Conservation (phyloP, 2,329 filamentous ascomycete genomes). For the Aspergillus jensenii region DNA sequence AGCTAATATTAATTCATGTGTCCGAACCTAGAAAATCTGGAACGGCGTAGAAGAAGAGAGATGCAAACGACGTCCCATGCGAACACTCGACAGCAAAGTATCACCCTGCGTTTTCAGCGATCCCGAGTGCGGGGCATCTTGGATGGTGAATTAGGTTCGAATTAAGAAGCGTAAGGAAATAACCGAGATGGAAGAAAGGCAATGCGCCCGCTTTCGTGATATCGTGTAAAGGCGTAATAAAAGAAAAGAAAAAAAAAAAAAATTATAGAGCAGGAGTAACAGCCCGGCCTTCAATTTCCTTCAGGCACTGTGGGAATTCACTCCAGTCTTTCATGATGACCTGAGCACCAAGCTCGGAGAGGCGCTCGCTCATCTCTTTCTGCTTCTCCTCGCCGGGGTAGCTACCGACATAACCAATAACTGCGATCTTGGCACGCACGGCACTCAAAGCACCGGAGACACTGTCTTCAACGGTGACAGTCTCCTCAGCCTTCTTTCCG, state of each 20-base stretch:
- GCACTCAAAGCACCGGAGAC: constrained; percentile 79
- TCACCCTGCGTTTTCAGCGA: background rate
- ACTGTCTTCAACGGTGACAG: constrained; percentile 83
- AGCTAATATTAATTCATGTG: constrained; percentile 16
- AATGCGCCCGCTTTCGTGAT: constrained; percentile 34
- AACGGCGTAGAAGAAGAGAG: constrained; percentile 2
- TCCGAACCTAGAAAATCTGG: constrained; percentile 6
- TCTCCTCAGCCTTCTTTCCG: constrained; percentile 69
- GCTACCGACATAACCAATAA: constrained; percentile 82
- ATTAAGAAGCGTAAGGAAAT: background rate
- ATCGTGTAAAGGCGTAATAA: constrained; percentile 21
- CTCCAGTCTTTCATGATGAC: constrained; percentile 57
- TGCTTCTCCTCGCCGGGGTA: constrained; percentile 62
- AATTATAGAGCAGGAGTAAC: constrained; percentile 2
- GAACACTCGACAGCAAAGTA: background rate
- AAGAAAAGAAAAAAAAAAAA: background rate
- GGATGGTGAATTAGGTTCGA: background rate
- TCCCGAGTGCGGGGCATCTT: background rate
- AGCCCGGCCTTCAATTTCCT: constrained; percentile 39
- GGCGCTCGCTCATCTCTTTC: constrained; percentile 63
- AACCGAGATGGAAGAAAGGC: constrained; percentile 6
- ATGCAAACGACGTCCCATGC: background rate
- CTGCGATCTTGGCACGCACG: constrained; percentile 73
- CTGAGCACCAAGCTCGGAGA: constrained; percentile 62
- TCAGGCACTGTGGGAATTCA: constrained; percentile 45